Evolutionary conservation across 306 rosid genomes (phyloP).

Genomic region (Fragaria ananassa): DNA sequence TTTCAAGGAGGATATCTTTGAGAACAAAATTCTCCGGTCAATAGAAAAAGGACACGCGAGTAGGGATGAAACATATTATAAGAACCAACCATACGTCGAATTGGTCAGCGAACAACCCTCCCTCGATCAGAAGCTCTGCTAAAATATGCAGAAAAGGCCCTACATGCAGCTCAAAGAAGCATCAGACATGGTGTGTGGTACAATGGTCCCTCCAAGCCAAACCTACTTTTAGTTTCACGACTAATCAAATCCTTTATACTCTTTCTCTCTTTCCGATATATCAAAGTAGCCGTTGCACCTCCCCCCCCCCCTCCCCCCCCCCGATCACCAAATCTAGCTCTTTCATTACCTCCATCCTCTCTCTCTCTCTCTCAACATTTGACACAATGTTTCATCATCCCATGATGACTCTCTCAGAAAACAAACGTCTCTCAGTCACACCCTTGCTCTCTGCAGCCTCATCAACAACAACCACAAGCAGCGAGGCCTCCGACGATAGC

Average conservation of each 20-base stretch:
- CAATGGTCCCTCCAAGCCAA: conserved; percentile 23
- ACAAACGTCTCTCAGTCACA: conserved; percentile 22
- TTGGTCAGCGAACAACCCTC: conserved; percentile 12
- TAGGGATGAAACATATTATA: too few species aligned
- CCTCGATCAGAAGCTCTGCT: too few species aligned
- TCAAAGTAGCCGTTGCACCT: conserved; percentile 64
- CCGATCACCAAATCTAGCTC: neutral
- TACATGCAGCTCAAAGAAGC: neutral
- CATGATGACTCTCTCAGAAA: conserved; percentile 36
- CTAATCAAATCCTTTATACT: neutral
- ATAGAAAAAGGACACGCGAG: too few species aligned
- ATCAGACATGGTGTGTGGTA: neutral
- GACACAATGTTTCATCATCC: neutral
- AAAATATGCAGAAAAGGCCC: conserved; percentile 5
- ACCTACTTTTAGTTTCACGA: conserved; percentile 24
- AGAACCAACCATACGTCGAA: neutral
- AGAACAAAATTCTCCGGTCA: too few species aligned
- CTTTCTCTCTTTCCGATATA: neutral
- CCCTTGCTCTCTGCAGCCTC: conserved; percentile 36
- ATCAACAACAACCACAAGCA: conserved; percentile 25
- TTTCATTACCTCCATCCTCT: conserved; percentile 14
- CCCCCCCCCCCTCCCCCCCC: conserved; percentile 12
- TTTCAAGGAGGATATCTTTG: too few species aligned
- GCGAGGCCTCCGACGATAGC: conserved; percentile 45
- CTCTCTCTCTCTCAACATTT: neutral